Percentiles rank a stretch among this genome's conserved stretches.
These are phyloP conservation scores for Phoma sp. DNA, from an alignment of 2,329 filamentous ascomycete genomes.

Conservation along the genomic window DNA sequence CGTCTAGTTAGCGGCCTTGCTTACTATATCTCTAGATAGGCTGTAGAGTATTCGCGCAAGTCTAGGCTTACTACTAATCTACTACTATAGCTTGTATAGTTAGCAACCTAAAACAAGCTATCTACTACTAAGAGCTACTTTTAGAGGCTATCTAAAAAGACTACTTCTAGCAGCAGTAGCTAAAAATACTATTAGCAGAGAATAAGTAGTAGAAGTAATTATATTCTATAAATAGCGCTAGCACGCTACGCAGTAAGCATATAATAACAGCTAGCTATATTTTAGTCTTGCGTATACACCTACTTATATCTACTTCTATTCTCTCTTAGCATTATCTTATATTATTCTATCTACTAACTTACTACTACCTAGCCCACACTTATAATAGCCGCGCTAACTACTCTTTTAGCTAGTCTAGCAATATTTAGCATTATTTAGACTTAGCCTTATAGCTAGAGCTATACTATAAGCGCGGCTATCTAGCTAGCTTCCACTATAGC, in stretches of 20 bases:
- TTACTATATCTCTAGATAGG: background rate
- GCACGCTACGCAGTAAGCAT: background rate
- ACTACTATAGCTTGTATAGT: background rate
- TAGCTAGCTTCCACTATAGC: slow-evolving; percentile 16
- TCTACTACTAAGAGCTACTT: background rate
- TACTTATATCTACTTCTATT: background rate
- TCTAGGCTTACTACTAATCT: background rate
- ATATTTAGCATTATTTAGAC: background rate
- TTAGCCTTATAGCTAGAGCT: background rate
- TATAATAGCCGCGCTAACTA: background rate
- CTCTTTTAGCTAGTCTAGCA: background rate
- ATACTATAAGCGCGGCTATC: background rate
- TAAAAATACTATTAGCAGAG: no score
- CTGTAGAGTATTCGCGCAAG: no score
- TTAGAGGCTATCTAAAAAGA: background rate
- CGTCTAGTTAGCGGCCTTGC: background rate
- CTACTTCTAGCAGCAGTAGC: no score
- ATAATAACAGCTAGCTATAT: background rate
- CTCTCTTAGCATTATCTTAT: background rate
- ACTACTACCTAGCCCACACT: background rate
- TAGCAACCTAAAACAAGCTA: background rate
- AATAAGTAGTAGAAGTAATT: no score
- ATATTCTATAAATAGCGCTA: no score
- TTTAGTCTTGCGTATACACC: no score
- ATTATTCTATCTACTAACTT: background rate